A percentile compares a stretch with the other conserved stretches of the same genome.
Conservation (phyloP, 2,329 filamentous ascomycete genomes). For the Arthrobotrys sphaeroides region DNA sequence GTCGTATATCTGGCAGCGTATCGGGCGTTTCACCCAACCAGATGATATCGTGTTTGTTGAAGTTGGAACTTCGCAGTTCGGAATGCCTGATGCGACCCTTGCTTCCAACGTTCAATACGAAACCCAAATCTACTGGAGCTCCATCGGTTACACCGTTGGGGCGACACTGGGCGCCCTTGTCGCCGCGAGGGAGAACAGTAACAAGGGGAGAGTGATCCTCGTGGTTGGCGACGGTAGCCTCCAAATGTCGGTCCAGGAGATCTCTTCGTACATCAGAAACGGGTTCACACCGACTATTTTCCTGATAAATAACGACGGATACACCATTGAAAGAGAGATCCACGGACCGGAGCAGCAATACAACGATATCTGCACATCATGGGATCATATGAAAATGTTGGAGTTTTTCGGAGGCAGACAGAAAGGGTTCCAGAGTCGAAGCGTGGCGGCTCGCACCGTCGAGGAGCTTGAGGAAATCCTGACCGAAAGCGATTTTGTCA, state of each 20-base stretch:
- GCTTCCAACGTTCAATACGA: conserved; percentile 65
- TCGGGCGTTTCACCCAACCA: conserved; percentile 56
- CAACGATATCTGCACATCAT: conserved; percentile 67
- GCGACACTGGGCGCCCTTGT: conserved; percentile 68
- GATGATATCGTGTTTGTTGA: conserved; percentile 64
- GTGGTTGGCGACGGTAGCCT: conserved; percentile 73
- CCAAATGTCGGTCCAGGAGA: conserved; percentile 73
- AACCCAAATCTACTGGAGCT: conserved; percentile 68
- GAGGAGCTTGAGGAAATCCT: conserved; percentile 64
- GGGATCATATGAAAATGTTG: conserved; percentile 66
- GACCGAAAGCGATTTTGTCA: conserved; percentile 59
- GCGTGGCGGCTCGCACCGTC: conserved; percentile 62
- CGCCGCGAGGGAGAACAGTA: conserved; percentile 65
- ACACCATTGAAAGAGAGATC: conserved; percentile 70
- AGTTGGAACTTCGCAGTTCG: conserved; percentile 68
- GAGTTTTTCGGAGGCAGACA: conserved; percentile 65
- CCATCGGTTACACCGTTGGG: conserved; percentile 71
- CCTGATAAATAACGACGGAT: conserved; percentile 70
- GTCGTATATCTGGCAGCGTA: conserved; percentile 56
- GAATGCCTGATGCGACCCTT: conserved; percentile 66
- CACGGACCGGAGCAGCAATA: conserved; percentile 67
- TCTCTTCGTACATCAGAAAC: conserved; percentile 71
- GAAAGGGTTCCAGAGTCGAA: conserved; percentile 58
- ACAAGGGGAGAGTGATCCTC: conserved; percentile 66
- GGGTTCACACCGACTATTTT: conserved; percentile 66